Evolutionary conservation across 352 stramenopile genomes (phyloP), one percentile per base, ranked within the genome.

Genomic region (Ophiocytium majus): DNA sequence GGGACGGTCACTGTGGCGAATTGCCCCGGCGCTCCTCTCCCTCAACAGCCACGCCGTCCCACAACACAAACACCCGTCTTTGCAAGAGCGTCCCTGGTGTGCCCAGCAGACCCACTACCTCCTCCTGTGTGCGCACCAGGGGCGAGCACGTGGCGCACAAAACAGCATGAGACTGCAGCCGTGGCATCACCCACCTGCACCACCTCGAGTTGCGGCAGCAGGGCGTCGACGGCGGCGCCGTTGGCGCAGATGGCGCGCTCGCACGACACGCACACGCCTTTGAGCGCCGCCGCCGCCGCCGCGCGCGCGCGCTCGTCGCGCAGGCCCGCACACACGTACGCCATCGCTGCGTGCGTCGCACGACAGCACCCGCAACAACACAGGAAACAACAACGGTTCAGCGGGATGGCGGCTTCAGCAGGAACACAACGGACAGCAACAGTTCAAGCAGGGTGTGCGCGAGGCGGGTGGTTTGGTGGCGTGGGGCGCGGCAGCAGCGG

Each of bases 251-350:
- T 83, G 33, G 75, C 74, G 33, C 50, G 76, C 43, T 88, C 84
- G 49, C 84, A 88, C 80, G 50, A 76, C 35, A 74, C 84, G 23
- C 79, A 83, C 0, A 79, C 50, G 14, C 49, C 74, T 31, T 80
- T 34, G 31, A 86, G 36, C 28, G 84, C 79, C 9, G 79, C 76
- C 31, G 84, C 79, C 1, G 84, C 84, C 0, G 50, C 23, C 31
- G 64, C 57, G 17, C 81, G 79, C 37, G 83, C 32, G 31, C 9
- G 36, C 32, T 33, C 36, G 36, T 83, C 79, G 50, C 75, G 75
- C 76, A 88, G 49, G 63, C 79, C 84, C 33, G 50, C 63, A 36
- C 50, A 43, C 43, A 88, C 57, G 32, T 88, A 88, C 14, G 66
- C 36, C 36, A 88, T n/a, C 33, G 84, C 84, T 81, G 75, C 17